Evolutionary conservation across 2,329 filamentous ascomycete genomes (phyloP), one percentile per base, ranked within the genome.

Genomic region (Scortechinia acanthostroma): DNA sequence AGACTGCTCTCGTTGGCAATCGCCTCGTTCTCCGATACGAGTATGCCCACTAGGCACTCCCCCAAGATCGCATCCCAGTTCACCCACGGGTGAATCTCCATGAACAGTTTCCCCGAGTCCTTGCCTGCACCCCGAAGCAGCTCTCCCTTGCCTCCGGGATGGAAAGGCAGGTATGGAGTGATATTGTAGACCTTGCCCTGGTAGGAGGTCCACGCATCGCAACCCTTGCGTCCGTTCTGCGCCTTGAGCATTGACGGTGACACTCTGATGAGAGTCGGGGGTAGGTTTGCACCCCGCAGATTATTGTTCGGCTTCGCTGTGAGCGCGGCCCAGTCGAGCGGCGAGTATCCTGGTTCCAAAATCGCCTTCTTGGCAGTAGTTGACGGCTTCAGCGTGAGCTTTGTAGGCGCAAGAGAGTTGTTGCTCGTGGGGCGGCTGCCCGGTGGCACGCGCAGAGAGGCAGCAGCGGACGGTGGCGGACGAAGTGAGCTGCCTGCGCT

Each of bases 161-260:
- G 81, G 50, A 80, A 86, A 0, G 77, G 76, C 25, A 82, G 54
- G 51, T 85, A 86, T 0, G 80, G 77, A 2, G 73, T 76, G 50
- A 86, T 76, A 51, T 85, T 85, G 57, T 84, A 86, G 21, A 86
- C 80, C 49, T 78, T 82, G 2, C 81, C 81, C 51, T 80, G 72
- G 51, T 81, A 83, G 15, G 71, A 75, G 21, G 76, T 80, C 81
- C 81, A 86, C 1, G 80, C 77, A 46, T 80, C 75, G 42, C 64
- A 66, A 3, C 77, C 78, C 54, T 81, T 81, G 15, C 80, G 69
- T 2, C 80, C 79, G 54, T 81, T 74, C 35, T 65, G 35, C 17
- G 17, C 17, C 17, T 40, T 40, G 35, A 40, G 35, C 35, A 40
- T 40, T 17, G 35, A 40, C 10, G 35, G 35, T 17, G 35, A 15